Evolutionary conservation across 495 filamentous ascomycete species (phyloP), one percentile per base, ranked within the genome.

Genomic region (Penicillium waksmanii): DNA sequence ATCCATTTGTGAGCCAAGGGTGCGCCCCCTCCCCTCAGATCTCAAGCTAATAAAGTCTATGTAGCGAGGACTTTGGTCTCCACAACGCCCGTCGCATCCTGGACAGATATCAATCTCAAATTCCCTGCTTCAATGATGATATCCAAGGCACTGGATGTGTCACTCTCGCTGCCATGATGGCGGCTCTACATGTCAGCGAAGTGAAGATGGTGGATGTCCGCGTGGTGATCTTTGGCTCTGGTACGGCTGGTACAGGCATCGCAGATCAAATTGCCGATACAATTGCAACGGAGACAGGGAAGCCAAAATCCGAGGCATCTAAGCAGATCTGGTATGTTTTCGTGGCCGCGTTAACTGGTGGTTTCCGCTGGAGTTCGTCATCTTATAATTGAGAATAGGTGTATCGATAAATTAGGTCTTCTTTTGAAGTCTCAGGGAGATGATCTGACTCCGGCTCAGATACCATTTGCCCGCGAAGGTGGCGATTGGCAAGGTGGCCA

Each of bases 91-190:
- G 87, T 33, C 80, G 88, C 18, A 84, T 96, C 5, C 77, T 96
- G 8, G 89, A 96, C 56, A 85, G 82, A 35, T 96, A 91, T 62
- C 78, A 85, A 5, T 76, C 85, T 0, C 58, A 88, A 19, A 85
- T 96, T 6, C 78, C 93, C 0, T 96, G 92, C 69, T 95, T 96
- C 80, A 96, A 96, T 59, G 92, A 96, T 53, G 92, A 96, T 72
- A 87, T 96, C 1, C 93, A 96, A 69, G 92, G 92, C 3, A 96
- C 93, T 1, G 92, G 93, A 0, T 91, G 89, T 36, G 91, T 96
- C 3, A 96, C 92, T 0, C 77, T 96, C 4, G 92, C 92, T 0
- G 92, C 88, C 0, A 87, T 96, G 58, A 84, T 90, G 72, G 83
- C 90, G 1, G 91, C 80, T 2, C 73, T 92, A 12, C 82, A 91